Percentiles rank a stretch among this genome's conserved stretches.
These are phyloP conservation scores for Pisolithus albus DNA, from an alignment of 768 basidiomycete species.

Conservation along the genomic window DNA sequence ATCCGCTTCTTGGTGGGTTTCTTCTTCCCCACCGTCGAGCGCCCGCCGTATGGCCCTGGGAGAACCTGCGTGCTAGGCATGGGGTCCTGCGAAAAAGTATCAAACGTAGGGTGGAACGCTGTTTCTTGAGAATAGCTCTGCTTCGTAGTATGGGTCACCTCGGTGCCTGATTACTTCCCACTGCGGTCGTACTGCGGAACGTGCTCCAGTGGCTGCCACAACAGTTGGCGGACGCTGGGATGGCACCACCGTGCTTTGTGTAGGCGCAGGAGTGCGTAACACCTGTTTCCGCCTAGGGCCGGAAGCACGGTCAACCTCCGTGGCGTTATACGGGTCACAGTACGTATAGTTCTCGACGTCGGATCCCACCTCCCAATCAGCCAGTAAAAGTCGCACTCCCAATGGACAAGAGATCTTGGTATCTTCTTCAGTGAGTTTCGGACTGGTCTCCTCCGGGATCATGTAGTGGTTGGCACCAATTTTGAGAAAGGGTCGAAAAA, in stretches of 20 bases:
- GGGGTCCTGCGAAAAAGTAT: constrained; percentile 34
- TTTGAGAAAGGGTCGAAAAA: constrained; percentile 45
- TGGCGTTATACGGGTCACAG: constrained; percentile 46
- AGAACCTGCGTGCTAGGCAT: constrained; percentile 64
- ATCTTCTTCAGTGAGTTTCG: constrained; percentile 7
- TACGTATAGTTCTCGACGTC: constrained; percentile 47
- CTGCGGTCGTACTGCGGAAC: constrained; percentile 9
- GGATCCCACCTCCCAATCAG: constrained; percentile 58
- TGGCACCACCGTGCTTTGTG: constrained; percentile 18
- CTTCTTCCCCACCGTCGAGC: constrained; percentile 46
- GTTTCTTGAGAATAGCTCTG: constrained; percentile 14
- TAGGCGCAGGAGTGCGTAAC: background rate
- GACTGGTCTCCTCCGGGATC: constrained; percentile 20
- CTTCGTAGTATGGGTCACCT: constrained; percentile 9
- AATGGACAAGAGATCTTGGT: constrained; percentile 31
- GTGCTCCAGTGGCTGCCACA: constrained; percentile 24
- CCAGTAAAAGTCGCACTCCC: constrained; percentile 57
- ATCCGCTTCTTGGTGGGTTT: constrained; percentile 59
- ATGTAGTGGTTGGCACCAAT: constrained; percentile 20
- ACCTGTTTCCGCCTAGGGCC: constrained; percentile 11
- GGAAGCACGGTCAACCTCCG: constrained; percentile 13
- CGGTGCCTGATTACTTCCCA: background rate
- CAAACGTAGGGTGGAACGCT: constrained; percentile 5
- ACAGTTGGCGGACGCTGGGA: constrained; percentile 36
- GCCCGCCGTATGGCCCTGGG: constrained; percentile 66